A percentile compares a stretch with the other conserved stretches of the same genome.
Evolutionary conservation across 306 rosid species (phyloP).

Genomic region (Gillenia trifoliata): DNA sequence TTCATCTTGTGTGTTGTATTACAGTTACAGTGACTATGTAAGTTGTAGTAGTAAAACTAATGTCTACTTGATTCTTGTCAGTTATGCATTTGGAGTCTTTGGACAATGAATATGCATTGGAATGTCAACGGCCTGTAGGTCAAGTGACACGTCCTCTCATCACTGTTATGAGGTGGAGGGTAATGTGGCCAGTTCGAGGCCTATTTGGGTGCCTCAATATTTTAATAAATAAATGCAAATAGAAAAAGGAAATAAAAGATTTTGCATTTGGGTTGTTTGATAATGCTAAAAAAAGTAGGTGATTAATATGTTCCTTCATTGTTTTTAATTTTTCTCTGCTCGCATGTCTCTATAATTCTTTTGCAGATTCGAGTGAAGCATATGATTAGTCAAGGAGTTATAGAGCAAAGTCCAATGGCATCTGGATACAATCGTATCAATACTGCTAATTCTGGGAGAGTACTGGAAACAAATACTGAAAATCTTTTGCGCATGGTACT

Average conservation of each 20-base stretch:
- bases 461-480: constrained; percentile 83
- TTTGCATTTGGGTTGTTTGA: not conserved
- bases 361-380: constrained; percentile 82
- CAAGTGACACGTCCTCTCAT: not conserved
- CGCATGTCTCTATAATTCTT: constrained; percentile 16
- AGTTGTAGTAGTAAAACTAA: constrained; percentile 26
- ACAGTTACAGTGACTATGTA: constrained; percentile 89
- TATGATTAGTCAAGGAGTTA: constrained; percentile 78
- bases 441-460: constrained; percentile 60
- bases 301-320: not conserved
- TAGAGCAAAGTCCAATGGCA: constrained; percentile 59
- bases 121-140: not conserved
- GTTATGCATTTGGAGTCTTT: not conserved
- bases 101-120: constrained; percentile 4
- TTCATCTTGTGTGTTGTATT: constrained; percentile 84
- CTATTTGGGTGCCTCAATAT: not conserved
- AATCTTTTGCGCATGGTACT: constrained; percentile 88
- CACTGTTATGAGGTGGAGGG: not conserved
- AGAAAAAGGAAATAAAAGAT: not conserved
- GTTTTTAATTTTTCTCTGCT: constrained; percentile 19
- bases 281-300: not conserved
- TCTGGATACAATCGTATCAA: constrained; percentile 57
- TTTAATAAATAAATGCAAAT: not conserved
- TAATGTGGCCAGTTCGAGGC: not conserved
- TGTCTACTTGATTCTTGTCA: constrained; percentile 14